A percentile compares a stretch with the other conserved stretches of the same genome.
Evolutionary conservation across 2,329 filamentous ascomycete genomes (phyloP).

Genomic region (Gaeumannomyces sp.): DNA sequence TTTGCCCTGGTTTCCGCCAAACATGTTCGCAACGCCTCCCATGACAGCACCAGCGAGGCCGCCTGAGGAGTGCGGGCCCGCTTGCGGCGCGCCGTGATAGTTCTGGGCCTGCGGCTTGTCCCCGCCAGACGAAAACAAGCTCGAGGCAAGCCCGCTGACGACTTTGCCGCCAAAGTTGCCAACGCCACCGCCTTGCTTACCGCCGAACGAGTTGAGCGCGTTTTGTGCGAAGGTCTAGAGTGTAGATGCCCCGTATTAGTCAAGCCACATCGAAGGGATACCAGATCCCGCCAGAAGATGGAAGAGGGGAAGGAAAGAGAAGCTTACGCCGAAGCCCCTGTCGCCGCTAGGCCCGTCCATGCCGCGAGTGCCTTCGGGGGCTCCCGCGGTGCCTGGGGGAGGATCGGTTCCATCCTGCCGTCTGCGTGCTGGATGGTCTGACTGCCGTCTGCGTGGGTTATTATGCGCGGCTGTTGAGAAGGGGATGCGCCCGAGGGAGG

Average conservation of each 20-base stretch:
- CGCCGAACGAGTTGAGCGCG: slow-evolving; percentile 41
- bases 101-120: slow-evolving; percentile 42
- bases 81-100: slow-evolving; percentile 42
- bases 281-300: not conserved
- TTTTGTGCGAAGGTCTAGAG: slow-evolving; percentile 54
- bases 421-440: slow-evolving; percentile 56
- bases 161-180: slow-evolving; percentile 41
- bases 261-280: not conserved
- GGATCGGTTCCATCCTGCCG: slow-evolving; percentile 53
- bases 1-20: slow-evolving; percentile 39
- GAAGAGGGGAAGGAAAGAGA: not conserved
- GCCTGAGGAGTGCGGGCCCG: slow-evolving; percentile 30
- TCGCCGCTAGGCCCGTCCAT: slow-evolving; percentile 34
- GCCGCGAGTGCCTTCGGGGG: slow-evolving; percentile 1
- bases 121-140: slow-evolving; percentile 42
- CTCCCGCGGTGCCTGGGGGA: slow-evolving; percentile 41
- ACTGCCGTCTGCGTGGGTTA: slow-evolving; percentile 56
- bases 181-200: slow-evolving; percentile 36
- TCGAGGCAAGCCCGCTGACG: slow-evolving; percentile 50
- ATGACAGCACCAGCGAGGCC: slow-evolving; percentile 48
- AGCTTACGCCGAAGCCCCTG: slow-evolving; percentile 59
- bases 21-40: slow-evolving; percentile 46
- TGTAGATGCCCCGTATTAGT: not conserved
- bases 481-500: slow-evolving; percentile 25
- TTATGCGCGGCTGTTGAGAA: slow-evolving; percentile 40